Percentiles rank a stretch among this genome's conserved stretches.
Evolutionary conservation across 805 yeast species (phyloP).

Genomic region (Wickerhamiella brachini): DNA sequence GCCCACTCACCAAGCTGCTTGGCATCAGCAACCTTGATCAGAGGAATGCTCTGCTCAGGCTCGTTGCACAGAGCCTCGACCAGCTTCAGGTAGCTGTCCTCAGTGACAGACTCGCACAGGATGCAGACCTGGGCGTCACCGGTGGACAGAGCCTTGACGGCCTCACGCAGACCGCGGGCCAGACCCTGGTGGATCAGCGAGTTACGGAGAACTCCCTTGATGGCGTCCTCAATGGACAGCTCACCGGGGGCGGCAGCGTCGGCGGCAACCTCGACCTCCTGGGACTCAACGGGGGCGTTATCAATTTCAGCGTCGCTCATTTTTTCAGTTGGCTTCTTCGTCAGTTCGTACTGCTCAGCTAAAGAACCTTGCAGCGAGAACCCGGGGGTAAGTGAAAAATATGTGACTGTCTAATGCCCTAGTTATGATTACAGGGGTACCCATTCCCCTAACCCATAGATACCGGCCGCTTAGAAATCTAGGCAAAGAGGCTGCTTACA

Average conservation of each 20-base stretch:
- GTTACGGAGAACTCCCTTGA: constrained; percentile 95
- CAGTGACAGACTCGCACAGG: constrained; percentile 96
- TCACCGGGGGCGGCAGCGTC: constrained; percentile 77
- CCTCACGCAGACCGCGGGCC: constrained; percentile 99
- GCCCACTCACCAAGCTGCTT: constrained; percentile 99
- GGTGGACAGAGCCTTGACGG: constrained; percentile 95
- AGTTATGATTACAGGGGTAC: not conserved
- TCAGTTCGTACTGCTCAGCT: constrained; percentile 22
- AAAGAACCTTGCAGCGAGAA: not conserved
- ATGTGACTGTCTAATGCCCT: not conserved
- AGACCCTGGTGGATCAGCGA: constrained; percentile 95
- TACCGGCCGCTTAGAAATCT: too few relatives aligned
- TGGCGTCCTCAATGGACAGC: constrained; percentile 95
- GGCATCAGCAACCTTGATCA: constrained; percentile 98
- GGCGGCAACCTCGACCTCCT: constrained; percentile 41
- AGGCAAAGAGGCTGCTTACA: too few relatives aligned
- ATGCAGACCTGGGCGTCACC: constrained; percentile 97
- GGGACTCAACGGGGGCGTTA: constrained; percentile 61
- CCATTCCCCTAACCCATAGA: not conserved
- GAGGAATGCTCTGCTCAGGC: constrained; percentile 90
- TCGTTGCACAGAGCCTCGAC: constrained; percentile 99
- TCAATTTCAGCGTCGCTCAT: constrained; percentile 82
- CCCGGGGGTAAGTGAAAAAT: not conserved
- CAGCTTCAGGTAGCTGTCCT: constrained; percentile 89
- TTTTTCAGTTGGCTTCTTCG: constrained; percentile 20